Evolutionary conservation across 2,329 filamentous ascomycete species (phyloP), one percentile per base, ranked within the genome.

Genomic region (Colletotrichum somersetense): DNA sequence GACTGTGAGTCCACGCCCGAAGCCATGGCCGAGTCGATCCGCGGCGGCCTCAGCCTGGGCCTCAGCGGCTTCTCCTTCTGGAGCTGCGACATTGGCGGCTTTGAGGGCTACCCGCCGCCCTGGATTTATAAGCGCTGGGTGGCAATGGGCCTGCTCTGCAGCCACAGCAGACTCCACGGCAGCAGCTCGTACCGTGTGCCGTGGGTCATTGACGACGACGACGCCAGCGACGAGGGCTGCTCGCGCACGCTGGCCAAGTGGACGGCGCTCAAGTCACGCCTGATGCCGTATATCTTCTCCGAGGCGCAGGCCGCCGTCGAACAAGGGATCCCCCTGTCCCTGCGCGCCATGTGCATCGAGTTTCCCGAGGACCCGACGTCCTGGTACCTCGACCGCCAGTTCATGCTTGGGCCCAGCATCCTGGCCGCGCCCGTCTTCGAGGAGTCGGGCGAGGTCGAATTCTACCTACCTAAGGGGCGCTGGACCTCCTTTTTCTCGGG

Each of bases 121-220:
- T 91, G 89, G 83, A 88, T 94, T 76, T 94, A 94, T 81, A 94
- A 93, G 82, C 89, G 92, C 61, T 94, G 92, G 92, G 91, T 93
- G 7, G 91, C 91, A n/a, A 93, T 93, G 79, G 92, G 92, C 0
- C 85, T 93, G 1, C 81, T 94, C 52, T 93, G 91, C 75, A 89
- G 88, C 12, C 92, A 94, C 79, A 92, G 90, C 48, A 87, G 91
- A 18, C 85, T 94, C 14, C 92, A 94, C 78, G 92, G 92, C 2
- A 91, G 89, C 62, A 88, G 85, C 72, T 91, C 89, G 4, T 94
- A 93, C 81, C 90, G 92, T 23, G 91, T 93, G n/a, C 92, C 92
- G 2, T 94, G 92, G 92, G 87, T 89, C 55, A 89, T 93, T 72
- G 92, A 93, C 75, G 81, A 88, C 71, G 90, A 92, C 61, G 90